phyloP scores from a whole-genome alignment of 148 eudicot genomes.

The Rheum nobile region DNA sequence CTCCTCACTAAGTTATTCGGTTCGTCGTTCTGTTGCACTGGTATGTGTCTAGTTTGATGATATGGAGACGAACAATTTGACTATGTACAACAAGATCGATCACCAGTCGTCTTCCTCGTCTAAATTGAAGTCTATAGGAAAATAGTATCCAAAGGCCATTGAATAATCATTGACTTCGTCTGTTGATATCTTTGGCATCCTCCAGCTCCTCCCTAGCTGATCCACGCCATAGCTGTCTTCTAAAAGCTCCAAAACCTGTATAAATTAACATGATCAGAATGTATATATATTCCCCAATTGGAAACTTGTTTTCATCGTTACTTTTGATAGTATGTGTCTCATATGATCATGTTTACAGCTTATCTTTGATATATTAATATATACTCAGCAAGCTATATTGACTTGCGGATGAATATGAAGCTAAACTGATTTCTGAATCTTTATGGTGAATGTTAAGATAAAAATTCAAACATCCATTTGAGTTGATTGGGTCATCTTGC shows the following conservation, averaged over 20 bases:
- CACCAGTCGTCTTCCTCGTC: slow-evolving; percentile 20
- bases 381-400: not conserved
- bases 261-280: not conserved
- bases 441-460: not conserved
- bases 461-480: not conserved
- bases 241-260: slow-evolving; percentile 35
- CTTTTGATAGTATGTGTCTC: not conserved
- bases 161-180: slow-evolving; percentile 70
- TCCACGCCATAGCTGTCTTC: slow-evolving; percentile 35
- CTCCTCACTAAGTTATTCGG: not conserved
- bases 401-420: not conserved
- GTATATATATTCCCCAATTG: not conserved
- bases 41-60: not conserved
- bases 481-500: slow-evolving; percentile 10
- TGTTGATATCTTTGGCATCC: slow-evolving; percentile 29
- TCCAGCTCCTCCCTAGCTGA: slow-evolving; percentile 30
- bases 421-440: not conserved
- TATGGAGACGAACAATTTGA: not conserved
- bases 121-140: slow-evolving; percentile 44
- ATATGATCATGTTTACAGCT: too few relatives aligned
- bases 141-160: slow-evolving; percentile 59
- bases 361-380: too few relatives aligned
- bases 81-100: not conserved
- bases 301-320: not conserved
- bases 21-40: not conserved